Percentiles rank a stretch among this genome's conserved stretches.
These are phyloP conservation scores for Spathaspora gorwiae DNA, from an alignment of 805 yeast genomes.

Conservation along the genomic window DNA sequence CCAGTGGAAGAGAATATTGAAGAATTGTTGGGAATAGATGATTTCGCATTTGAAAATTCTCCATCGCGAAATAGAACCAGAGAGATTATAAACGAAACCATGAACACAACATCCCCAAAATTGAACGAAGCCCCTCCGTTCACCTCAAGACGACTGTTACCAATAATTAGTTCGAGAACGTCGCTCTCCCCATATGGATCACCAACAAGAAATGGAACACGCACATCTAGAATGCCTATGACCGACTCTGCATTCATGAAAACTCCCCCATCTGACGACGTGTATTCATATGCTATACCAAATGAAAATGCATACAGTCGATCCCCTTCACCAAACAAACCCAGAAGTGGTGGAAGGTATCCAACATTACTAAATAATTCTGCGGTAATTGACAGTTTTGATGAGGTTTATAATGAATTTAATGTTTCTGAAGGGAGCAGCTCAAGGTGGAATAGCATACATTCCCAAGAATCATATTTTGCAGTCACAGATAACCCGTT, in stretches of 20 bases:
- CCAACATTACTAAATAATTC: background rate
- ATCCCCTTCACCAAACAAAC: background rate
- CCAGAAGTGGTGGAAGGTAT: background rate
- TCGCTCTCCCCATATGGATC: background rate
- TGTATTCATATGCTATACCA: background rate
- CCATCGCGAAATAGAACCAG: conserved; percentile 5
- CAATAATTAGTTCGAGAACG: background rate
- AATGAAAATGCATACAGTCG: background rate
- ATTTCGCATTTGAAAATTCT: conserved; percentile 1
- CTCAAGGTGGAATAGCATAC: conserved; percentile 9
- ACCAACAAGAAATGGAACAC: background rate
- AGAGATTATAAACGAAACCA: conserved; percentile 1
- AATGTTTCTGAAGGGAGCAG: background rate
- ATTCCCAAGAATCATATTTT: conserved; percentile 5
- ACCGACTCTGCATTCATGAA: background rate
- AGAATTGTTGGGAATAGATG: background rate
- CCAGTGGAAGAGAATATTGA: conserved; percentile 5
- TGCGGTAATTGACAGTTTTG: background rate
- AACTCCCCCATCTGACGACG: background rate
- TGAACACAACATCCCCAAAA: conserved; percentile 1
- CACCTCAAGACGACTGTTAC: conserved; percentile 1
- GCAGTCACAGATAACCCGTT: conserved; percentile 8
- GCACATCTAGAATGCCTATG: background rate
- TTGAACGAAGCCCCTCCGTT: conserved; percentile 3
- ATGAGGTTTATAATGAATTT: conserved; percentile 1